A percentile compares a stretch with the other conserved stretches of the same genome.
These are phyloP conservation scores for Anthoceros angustus DNA, from an alignment of 225 moss, liverwort and hornwort genomes.

Conservation along the genomic window DNA sequence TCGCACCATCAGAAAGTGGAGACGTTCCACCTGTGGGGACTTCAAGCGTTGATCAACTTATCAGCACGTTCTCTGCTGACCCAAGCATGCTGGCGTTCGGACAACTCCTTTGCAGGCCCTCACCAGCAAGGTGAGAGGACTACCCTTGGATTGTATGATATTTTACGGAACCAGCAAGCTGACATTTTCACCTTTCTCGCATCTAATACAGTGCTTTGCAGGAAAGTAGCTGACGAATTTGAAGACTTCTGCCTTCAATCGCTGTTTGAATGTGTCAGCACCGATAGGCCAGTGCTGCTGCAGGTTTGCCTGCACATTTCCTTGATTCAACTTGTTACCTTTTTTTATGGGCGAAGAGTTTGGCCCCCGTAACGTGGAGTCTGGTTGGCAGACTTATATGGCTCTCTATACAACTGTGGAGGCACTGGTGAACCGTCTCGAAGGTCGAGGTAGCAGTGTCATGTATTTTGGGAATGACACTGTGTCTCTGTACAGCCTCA, in stretches of 20 bases:
- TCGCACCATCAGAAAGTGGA: slow-evolving; percentile 15
- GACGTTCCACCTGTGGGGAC: slow-evolving; percentile 29
- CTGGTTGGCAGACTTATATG: slow-evolving; percentile 47
- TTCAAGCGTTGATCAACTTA: slow-evolving; percentile 85
- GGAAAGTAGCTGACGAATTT: slow-evolving; percentile 34
- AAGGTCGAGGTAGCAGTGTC: slow-evolving; percentile 58
- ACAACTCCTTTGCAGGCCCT: slow-evolving; percentile 66
- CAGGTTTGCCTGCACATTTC: slow-evolving; percentile 13
- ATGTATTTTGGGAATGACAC: slow-evolving; percentile 72
- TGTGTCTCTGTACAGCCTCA: slow-evolving; percentile 62
- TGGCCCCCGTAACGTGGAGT: background rate
- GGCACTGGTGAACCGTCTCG: slow-evolving; percentile 53
- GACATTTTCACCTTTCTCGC: no score
- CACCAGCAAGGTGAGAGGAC: slow-evolving; percentile 28
- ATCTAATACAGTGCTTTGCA: background rate
- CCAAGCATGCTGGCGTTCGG: slow-evolving; percentile 96
- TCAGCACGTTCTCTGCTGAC: slow-evolving; percentile 96
- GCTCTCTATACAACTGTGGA: slow-evolving; percentile 73
- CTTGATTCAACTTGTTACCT: background rate
- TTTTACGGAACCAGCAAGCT: no score
- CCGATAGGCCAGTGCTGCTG: slow-evolving; percentile 84
- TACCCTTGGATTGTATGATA: no score
- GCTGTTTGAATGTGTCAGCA: slow-evolving; percentile 85
- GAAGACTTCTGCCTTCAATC: slow-evolving; percentile 83
- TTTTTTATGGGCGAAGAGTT: background rate